A percentile compares a stretch with the other conserved stretches of the same genome.
Conservation (phyloP, 192 early-diverging fungal genomes). For the Oehlia diaphana region DNA sequence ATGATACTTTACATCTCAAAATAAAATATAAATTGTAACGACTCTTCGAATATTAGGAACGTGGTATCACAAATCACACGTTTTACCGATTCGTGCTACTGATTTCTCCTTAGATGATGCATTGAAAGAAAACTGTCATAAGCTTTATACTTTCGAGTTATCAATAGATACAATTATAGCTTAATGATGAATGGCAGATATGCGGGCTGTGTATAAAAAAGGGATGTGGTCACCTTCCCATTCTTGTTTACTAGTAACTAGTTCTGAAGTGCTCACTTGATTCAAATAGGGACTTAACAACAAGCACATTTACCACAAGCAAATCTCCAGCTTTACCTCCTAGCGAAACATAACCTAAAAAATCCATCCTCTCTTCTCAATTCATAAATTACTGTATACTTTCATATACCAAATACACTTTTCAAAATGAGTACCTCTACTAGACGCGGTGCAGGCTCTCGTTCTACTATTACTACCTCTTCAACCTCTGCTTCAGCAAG, state of each 20-base stretch:
- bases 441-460: slow-evolving; percentile 24
- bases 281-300: background rate
- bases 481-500: slow-evolving; percentile 13
- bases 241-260: background rate
- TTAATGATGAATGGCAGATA: background rate
- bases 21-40: background rate
- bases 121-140: background rate
- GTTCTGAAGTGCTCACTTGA: background rate
- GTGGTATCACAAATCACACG: background rate
- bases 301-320: background rate
- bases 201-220: slow-evolving; percentile 7
- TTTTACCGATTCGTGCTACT: background rate
- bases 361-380: background rate
- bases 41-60: background rate
- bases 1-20: background rate
- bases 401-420: background rate
- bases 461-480: slow-evolving; percentile 17
- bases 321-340: background rate
- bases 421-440: slow-evolving; percentile 18
- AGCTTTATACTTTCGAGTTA: background rate
- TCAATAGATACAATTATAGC: background rate
- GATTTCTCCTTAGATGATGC: background rate
- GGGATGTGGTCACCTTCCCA: slow-evolving; percentile 8
- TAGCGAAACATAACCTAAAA: slow-evolving; percentile 2
- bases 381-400: background rate